A percentile compares a stretch with the other conserved stretches of the same genome.
Conservation (phyloP, 768 basidiomycete genomes). For the Leucosporidium yakuticum region DNA sequence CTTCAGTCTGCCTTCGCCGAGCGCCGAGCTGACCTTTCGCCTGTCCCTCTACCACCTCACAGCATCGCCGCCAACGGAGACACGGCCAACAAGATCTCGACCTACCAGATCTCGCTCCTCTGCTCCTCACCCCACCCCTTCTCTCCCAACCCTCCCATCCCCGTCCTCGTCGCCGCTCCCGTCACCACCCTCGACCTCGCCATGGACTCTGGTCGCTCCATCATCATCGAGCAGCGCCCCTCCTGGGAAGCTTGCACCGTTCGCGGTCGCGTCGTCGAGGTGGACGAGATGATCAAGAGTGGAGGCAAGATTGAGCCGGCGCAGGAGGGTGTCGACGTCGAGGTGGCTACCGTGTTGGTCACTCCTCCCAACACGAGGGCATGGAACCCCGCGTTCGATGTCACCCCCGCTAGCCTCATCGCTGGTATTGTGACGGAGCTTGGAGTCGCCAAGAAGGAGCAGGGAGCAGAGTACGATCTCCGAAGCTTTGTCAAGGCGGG, state of each 20-base stretch:
- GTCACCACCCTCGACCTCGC: constrained; percentile 85
- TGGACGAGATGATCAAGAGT: constrained; percentile 49
- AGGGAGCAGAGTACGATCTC: constrained; percentile 61
- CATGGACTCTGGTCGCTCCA: constrained; percentile 51
- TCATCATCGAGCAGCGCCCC: constrained; percentile 90
- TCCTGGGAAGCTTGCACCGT: constrained; percentile 80
- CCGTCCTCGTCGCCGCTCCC: constrained; percentile 89
- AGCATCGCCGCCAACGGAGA: constrained; percentile 82
- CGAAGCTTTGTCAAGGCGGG: constrained; percentile 49
- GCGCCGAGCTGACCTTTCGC: constrained; percentile 43
- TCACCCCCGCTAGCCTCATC: constrained; percentile 88
- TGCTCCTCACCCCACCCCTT: constrained; percentile 51
- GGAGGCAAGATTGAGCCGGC: constrained; percentile 41
- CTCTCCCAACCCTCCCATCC: constrained; percentile 57
- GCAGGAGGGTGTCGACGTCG: constrained; percentile 55
- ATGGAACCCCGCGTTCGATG: constrained; percentile 95
- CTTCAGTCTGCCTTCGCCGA: background rate
- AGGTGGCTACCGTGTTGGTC: constrained; percentile 49
- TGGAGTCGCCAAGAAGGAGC: constrained; percentile 71
- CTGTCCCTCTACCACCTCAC: constrained; percentile 44
- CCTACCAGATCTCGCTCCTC: constrained; percentile 94
- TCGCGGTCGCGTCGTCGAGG: constrained; percentile 68
- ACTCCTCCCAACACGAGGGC: constrained; percentile 39
- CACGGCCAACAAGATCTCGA: constrained; percentile 97
- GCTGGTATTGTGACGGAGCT: constrained; percentile 94